phyloP scores from a whole-genome alignment of 1,139 yeast genomes.

The Nakaseomyces sp. region DNA sequence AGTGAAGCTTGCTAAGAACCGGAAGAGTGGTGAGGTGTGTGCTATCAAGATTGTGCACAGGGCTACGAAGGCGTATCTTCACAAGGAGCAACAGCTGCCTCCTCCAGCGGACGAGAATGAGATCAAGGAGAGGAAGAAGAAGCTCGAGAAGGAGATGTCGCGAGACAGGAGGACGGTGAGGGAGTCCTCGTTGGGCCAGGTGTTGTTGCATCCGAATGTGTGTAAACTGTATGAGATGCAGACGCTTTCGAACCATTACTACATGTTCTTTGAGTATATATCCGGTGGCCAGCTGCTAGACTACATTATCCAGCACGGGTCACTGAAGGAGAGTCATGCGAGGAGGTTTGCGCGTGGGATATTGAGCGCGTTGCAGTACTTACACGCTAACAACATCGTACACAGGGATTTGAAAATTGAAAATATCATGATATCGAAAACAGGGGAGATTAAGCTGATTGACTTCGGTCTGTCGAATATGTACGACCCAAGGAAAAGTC shows the following conservation, averaged over 20 bases:
- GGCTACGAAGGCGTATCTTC: slow-evolving; percentile 64
- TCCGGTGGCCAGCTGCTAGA: slow-evolving; percentile 97
- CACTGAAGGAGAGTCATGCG: slow-evolving; percentile 83
- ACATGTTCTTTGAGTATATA: slow-evolving; percentile 91
- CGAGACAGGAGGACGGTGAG: slow-evolving; percentile 86
- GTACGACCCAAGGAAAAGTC: slow-evolving; percentile 57
- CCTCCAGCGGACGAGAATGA: slow-evolving; percentile 54
- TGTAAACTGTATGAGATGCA: slow-evolving; percentile 87
- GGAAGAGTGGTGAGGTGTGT: slow-evolving; percentile 62
- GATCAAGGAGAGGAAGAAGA: slow-evolving; percentile 53
- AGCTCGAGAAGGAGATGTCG: slow-evolving; percentile 74
- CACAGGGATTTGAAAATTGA: slow-evolving; percentile 95
- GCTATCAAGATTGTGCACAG: slow-evolving; percentile 79
- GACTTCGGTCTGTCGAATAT: slow-evolving; percentile 92
- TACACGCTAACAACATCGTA: slow-evolving; percentile 87
- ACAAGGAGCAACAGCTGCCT: slow-evolving; percentile 67
- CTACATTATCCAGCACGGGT: slow-evolving; percentile 92
- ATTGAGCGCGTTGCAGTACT: slow-evolving; percentile 84
- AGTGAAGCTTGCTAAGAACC: slow-evolving; percentile 73
- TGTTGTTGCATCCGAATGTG: slow-evolving; percentile 81
- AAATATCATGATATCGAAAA: slow-evolving; percentile 83
- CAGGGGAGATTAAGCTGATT: slow-evolving; percentile 88
- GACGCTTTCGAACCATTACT: slow-evolving; percentile 91
- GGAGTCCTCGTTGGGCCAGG: slow-evolving; percentile 86
- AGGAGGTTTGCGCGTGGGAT: slow-evolving; percentile 92